Conservation (phyloP, 192 early-diverging fungal species). For the Entomortierella beljakovae region DNA sequence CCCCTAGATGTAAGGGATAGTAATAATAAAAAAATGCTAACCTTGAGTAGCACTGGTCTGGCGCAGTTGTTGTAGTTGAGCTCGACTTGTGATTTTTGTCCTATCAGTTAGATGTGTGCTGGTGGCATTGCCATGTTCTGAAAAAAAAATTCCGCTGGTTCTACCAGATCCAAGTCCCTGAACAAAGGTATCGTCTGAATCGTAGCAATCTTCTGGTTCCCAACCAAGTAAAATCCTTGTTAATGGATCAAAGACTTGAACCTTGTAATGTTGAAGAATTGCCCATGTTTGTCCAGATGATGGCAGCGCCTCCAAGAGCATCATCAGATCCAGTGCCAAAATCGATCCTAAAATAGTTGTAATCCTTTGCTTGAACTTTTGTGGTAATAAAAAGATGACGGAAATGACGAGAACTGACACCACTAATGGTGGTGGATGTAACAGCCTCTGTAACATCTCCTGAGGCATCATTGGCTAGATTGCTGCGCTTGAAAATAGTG, state of each 20-base stretch:
- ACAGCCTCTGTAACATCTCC: slow-evolving; percentile 38
- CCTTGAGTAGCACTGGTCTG: slow-evolving; percentile 20
- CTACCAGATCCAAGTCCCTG: background rate
- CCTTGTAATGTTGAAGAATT: slow-evolving; percentile 4
- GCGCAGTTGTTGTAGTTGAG: slow-evolving; percentile 29
- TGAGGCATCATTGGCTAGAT: slow-evolving; percentile 29
- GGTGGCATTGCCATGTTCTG: slow-evolving; percentile 31
- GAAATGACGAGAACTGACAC: slow-evolving; percentile 25
- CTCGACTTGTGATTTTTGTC: slow-evolving; percentile 49
- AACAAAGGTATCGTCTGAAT: background rate
- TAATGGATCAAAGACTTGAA: slow-evolving; percentile 19
- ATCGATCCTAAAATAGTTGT: slow-evolving; percentile 15
- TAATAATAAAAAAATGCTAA: background rate
- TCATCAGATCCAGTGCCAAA: slow-evolving; percentile 24
- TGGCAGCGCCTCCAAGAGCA: slow-evolving; percentile 19
- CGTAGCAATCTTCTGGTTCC: slow-evolving; percentile 18
- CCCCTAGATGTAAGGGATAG: background rate
- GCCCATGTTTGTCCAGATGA: slow-evolving; percentile 13
- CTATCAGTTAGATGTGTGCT: slow-evolving; percentile 12
- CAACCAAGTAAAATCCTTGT: slow-evolving; percentile 34
- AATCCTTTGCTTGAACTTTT: slow-evolving; percentile 25
- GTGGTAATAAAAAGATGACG: slow-evolving; percentile 29
- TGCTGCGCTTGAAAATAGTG: background rate
- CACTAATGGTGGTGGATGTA: slow-evolving; percentile 47
- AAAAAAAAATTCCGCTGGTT: background rate